These are phyloP conservation scores for Colletotrichum camelliae DNA, from an alignment of 2,329 filamentous ascomycete species.

Conservation along the genomic window DNA sequence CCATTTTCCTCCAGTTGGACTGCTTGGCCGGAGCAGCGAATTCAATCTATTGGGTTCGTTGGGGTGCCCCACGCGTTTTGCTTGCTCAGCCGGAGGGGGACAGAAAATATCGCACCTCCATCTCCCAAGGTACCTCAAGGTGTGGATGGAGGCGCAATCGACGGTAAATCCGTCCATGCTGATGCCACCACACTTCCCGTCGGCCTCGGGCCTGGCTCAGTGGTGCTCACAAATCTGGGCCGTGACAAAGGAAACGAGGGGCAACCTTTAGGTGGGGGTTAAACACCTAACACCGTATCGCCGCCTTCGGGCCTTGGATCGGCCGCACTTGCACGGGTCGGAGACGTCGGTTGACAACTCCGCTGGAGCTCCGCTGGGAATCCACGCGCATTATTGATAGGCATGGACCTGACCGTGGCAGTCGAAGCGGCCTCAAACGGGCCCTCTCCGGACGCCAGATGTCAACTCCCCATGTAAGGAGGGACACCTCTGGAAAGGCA, in stretches of 20 bases:
- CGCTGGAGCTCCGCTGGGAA: conserved; percentile 19
- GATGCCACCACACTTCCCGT: neutral
- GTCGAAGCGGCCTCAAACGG: neutral
- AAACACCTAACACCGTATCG: conserved; percentile 12
- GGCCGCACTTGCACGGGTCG: conserved; percentile 8
- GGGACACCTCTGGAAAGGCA: neutral
- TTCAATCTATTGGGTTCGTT: conserved; percentile 20
- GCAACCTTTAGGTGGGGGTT: conserved; percentile 6
- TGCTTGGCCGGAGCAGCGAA: conserved; percentile 7
- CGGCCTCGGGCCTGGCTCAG: neutral
- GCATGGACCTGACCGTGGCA: conserved; percentile 9
- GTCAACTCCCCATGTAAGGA: neutral
- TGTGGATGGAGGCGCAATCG: conserved; percentile 5
- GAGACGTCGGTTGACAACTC: conserved; percentile 17
- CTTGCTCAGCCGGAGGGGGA: conserved; percentile 9
- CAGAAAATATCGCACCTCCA: conserved; percentile 22
- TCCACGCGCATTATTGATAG: conserved; percentile 18
- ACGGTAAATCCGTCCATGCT: conserved; percentile 5
- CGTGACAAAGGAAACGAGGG: conserved; percentile 8
- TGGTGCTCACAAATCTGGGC: conserved; percentile 15
- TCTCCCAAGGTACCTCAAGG: conserved; percentile 17
- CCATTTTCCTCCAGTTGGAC: conserved; percentile 17
- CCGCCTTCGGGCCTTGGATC: conserved; percentile 21
- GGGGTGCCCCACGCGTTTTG: conserved; percentile 11
- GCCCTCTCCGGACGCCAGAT: neutral